These are phyloP conservation scores for Candida maltosa DNA, from an alignment of 805 yeast genomes.

Conservation along the genomic window DNA sequence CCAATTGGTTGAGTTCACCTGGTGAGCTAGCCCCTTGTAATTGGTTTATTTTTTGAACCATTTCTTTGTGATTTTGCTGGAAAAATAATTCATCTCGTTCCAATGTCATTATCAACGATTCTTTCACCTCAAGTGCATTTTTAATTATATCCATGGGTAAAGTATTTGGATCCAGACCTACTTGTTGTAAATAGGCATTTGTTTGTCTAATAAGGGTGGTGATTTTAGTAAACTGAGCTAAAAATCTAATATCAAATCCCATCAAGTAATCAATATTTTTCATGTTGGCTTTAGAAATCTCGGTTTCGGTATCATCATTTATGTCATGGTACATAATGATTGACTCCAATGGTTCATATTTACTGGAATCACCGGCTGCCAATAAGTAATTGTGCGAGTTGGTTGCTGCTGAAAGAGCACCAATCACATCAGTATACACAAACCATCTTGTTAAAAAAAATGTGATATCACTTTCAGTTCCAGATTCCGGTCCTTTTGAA, in stretches of 20 bases:
- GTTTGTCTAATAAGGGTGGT: slow-evolving; percentile 29
- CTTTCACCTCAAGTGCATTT: slow-evolving; percentile 26
- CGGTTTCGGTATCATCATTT: slow-evolving; percentile 6
- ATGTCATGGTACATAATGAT: slow-evolving; percentile 17
- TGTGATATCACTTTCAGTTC: slow-evolving; percentile 38
- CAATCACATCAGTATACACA: slow-evolving; percentile 63
- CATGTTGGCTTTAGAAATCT: slow-evolving; percentile 21
- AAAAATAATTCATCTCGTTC: slow-evolving; percentile 26
- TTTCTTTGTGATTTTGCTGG: slow-evolving; percentile 18
- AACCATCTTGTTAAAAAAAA: slow-evolving; percentile 67
- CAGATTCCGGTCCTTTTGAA: slow-evolving; percentile 10
- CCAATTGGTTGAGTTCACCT: slow-evolving; percentile 16
- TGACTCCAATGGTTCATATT: slow-evolving; percentile 18
- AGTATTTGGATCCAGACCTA: slow-evolving; percentile 1
- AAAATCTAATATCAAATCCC: slow-evolving; percentile 64
- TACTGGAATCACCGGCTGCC: slow-evolving; percentile 13
- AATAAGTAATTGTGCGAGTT: slow-evolving; percentile 28
- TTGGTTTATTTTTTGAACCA: slow-evolving; percentile 10
- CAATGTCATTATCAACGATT: slow-evolving; percentile 15
- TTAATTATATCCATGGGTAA: slow-evolving; percentile 19
- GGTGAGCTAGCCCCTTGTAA: slow-evolving; percentile 10
- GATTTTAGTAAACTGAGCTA: slow-evolving; percentile 56
- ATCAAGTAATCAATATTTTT: slow-evolving; percentile 55
- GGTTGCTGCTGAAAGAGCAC: slow-evolving; percentile 55
- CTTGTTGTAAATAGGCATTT: slow-evolving; percentile 14